Evolutionary conservation across 176 grass and related monocot genomes (phyloP), one percentile per base, ranked within the genome.

Genomic region (Oryza rufipogon): DNA sequence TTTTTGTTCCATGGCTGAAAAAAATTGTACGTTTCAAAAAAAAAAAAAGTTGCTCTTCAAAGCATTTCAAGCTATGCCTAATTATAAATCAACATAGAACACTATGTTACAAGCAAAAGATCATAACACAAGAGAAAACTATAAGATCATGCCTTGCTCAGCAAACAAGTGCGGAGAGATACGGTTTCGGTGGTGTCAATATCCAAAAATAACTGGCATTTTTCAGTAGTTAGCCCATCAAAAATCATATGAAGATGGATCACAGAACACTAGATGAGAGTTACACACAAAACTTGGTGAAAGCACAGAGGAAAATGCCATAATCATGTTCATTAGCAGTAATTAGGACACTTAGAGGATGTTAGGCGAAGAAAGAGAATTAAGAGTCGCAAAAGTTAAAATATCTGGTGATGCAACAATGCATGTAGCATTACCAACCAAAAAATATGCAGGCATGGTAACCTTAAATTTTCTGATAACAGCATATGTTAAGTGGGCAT

Each of bases 1-100:
- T 89, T 66, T 34, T 0, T 78, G 66, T 60, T 82, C 23, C 74
- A 79, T 26, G 16, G 34, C 78, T 73, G 19, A 49, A 85, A 48
- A 78, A 84, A 68, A 60, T 23, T 26, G 26, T 26, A 26, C 1
- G 26, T 26, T 26, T 26, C 26, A 26, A 26, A 26, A 26, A 26
- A 26, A 26, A 49, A 85, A 48, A 78, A 84, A 68, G 47, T 23
- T 60, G 25, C 25, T 52, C 44, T 45, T 26, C 41, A 65, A 68
- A 38, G 22, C 68, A 72, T 26, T 64, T 16, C 22, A 72, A 85
- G 46, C 42, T 42, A 48, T 36, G 77, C n/a, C 64, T 76, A 70
- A 60, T 54, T 79, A 41, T 41, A 41, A 41, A 41, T 41, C 7
- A 76, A 56, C 20, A 65, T 49, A 73, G 33, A 61, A 79, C 23